These are phyloP conservation scores for Typha latifolia DNA, from an alignment of 176 grass and related monocot species.

Conservation along the genomic window DNA sequence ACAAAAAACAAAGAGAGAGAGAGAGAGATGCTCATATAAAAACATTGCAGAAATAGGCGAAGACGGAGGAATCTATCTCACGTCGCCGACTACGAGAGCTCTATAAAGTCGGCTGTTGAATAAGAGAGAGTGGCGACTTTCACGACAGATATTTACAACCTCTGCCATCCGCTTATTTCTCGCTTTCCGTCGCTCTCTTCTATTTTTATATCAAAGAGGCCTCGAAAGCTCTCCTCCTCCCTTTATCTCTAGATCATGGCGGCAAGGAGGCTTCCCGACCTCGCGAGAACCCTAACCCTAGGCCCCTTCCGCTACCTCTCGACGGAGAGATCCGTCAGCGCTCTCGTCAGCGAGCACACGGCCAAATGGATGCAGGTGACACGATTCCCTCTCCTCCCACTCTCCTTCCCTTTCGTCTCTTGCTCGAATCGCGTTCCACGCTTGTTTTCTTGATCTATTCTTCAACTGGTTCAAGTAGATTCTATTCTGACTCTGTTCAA, in stretches of 20 bases:
- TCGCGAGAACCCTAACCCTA: slow-evolving; percentile 39
- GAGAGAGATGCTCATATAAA: too few species aligned
- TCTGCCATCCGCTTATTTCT: not conserved
- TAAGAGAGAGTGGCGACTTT: too few species aligned
- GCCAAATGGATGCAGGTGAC: slow-evolving; percentile 98
- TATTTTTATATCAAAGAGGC: not conserved
- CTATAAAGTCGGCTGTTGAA: too few species aligned
- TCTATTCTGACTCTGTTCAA: not conserved
- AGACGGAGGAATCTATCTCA: too few species aligned
- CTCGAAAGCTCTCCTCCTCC: not conserved
- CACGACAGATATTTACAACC: too few species aligned
- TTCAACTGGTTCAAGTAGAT: not conserved
- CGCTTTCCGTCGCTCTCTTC: not conserved
- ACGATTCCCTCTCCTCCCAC: not conserved
- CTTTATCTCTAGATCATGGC: slow-evolving; percentile 34
- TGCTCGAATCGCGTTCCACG: not conserved
- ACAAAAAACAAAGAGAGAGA: too few species aligned
- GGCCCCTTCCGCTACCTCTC: slow-evolving; percentile 22
- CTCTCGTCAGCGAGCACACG: slow-evolving; percentile 62
- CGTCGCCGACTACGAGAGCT: too few species aligned
- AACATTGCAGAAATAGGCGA: too few species aligned
- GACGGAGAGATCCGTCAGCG: slow-evolving; percentile 39
- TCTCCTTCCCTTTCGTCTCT: not conserved
- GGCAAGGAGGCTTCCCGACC: slow-evolving; percentile 40
- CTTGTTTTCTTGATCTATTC: not conserved